phyloP scores from a whole-genome alignment of 2,329 filamentous ascomycete genomes.

The Helotiales sp. region DNA sequence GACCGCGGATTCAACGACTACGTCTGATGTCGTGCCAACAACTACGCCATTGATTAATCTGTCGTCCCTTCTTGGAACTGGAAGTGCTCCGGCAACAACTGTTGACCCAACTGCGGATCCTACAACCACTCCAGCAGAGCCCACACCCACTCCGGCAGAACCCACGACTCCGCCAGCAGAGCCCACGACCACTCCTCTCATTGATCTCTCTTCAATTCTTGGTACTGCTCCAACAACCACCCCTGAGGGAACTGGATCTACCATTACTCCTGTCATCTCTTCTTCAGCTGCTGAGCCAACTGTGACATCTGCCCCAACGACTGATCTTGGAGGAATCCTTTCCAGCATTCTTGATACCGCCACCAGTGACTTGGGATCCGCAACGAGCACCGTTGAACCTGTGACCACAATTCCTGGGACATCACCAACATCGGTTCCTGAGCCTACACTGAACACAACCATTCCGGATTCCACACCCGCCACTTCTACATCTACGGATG shows the following conservation, averaged over 20 bases:
- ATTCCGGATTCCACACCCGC: not conserved
- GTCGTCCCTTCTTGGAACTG: not conserved
- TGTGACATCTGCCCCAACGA: conserved; percentile 11
- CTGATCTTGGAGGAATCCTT: conserved; percentile 18
- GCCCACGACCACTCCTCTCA: conserved; percentile 3
- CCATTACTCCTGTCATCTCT: conserved; percentile 3
- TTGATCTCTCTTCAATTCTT: not conserved
- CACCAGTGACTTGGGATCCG: not conserved
- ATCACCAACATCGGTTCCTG: not conserved
- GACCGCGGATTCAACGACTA: not conserved
- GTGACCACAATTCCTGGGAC: conserved; percentile 3
- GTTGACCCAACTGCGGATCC: not conserved
- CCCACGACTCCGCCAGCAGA: not conserved
- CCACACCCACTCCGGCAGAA: conserved; percentile 13
- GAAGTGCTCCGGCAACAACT: not conserved
- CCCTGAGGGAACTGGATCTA: conserved; percentile 14
- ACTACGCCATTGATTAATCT: conserved; percentile 5
- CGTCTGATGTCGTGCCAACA: not conserved
- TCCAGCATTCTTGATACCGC: conserved; percentile 23
- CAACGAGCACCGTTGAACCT: not conserved
- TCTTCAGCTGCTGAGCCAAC: conserved; percentile 9
- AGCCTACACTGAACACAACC: not conserved
- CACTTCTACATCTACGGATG: conserved; percentile 4
- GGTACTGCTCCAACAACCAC: not conserved
- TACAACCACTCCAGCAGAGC: not conserved